Conservation (phyloP, 257 asterid species). For the Vinca minor region DNA sequence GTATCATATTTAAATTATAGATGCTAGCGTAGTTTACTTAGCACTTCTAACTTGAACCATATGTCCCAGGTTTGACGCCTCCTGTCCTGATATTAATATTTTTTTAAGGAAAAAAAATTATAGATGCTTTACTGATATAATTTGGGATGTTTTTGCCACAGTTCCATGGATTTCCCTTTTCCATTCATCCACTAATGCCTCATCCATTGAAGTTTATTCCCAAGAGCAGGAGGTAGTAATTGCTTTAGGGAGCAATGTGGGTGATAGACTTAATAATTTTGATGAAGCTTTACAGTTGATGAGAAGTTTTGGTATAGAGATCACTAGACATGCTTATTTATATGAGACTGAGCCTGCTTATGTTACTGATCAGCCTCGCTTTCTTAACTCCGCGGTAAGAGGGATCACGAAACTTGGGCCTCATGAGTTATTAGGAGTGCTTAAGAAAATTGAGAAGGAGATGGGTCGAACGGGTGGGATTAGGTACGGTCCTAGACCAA, state of each 20-base stretch:
- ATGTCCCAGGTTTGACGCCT: too few species aligned
- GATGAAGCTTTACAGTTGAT: constrained; percentile 69
- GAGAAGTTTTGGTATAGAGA: constrained; percentile 67
- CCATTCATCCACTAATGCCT: constrained; percentile 33
- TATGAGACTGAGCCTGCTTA: constrained; percentile 89
- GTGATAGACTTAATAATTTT: constrained; percentile 61
- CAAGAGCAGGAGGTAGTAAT: constrained; percentile 74
- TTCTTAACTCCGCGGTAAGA: constrained; percentile 84
- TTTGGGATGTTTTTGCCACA: constrained; percentile 13
- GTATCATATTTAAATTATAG: neutral
- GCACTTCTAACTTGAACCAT: too few species aligned
- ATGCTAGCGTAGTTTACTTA: too few species aligned
- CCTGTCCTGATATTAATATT: too few species aligned
- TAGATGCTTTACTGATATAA: constrained; percentile 7
- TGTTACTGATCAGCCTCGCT: constrained; percentile 85
- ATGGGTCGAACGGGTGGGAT: constrained; percentile 87
- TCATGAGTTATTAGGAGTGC: constrained; percentile 38
- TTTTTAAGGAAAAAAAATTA: too few species aligned
- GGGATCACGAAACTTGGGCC: constrained; percentile 69
- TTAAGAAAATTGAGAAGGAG: constrained; percentile 79
- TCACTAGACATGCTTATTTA: constrained; percentile 66
- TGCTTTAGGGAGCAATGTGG: constrained; percentile 94
- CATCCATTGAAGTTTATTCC: constrained; percentile 59
- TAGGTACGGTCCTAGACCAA: constrained; percentile 88
- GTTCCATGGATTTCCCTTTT: constrained; percentile 34